Conservation (phyloP, 2,329 filamentous ascomycete species). For the Davidsoniella eucalypti region DNA sequence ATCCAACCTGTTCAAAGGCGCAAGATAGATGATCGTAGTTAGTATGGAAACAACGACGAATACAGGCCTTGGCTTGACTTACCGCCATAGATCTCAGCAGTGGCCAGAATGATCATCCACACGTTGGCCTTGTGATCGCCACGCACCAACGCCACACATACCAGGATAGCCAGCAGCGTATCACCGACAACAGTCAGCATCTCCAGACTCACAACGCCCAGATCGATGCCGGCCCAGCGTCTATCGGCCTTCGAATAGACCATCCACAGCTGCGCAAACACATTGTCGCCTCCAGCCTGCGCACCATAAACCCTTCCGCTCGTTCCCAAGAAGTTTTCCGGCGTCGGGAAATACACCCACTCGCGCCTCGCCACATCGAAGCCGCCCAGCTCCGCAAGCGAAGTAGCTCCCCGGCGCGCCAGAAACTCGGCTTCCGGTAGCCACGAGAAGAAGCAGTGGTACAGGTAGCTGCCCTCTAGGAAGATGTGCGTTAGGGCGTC, state of each 20-base stretch:
- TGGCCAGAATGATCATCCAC: slow-evolving; percentile 48
- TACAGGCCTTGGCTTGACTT: slow-evolving; percentile 14
- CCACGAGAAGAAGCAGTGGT: slow-evolving; percentile 73
- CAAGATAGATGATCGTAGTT: background rate
- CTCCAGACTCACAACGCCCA: slow-evolving; percentile 48
- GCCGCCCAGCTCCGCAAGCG: slow-evolving; percentile 8
- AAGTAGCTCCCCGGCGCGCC: slow-evolving; percentile 3
- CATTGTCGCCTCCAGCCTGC: slow-evolving; percentile 36
- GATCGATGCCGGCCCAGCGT: slow-evolving; percentile 46
- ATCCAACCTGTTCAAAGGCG: slow-evolving; percentile 37
- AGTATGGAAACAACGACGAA: background rate
- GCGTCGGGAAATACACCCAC: slow-evolving; percentile 27
- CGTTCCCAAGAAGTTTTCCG: slow-evolving; percentile 35
- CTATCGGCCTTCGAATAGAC: slow-evolving; percentile 49
- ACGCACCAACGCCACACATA: slow-evolving; percentile 43
- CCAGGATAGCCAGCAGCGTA: slow-evolving; percentile 40
- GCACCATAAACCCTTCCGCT: slow-evolving; percentile 36
- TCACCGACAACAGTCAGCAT: slow-evolving; percentile 47
- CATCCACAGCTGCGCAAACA: slow-evolving; percentile 48
- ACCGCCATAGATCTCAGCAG: slow-evolving; percentile 50
- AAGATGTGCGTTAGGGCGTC: slow-evolving; percentile 82
- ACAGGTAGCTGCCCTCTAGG: slow-evolving; percentile 82
- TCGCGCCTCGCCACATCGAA: slow-evolving; percentile 7
- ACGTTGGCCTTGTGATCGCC: slow-evolving; percentile 38
- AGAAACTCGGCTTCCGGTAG: slow-evolving; percentile 18